These are phyloP conservation scores for Mycena metata DNA, from an alignment of 768 basidiomycete genomes.

Conservation along the genomic window DNA sequence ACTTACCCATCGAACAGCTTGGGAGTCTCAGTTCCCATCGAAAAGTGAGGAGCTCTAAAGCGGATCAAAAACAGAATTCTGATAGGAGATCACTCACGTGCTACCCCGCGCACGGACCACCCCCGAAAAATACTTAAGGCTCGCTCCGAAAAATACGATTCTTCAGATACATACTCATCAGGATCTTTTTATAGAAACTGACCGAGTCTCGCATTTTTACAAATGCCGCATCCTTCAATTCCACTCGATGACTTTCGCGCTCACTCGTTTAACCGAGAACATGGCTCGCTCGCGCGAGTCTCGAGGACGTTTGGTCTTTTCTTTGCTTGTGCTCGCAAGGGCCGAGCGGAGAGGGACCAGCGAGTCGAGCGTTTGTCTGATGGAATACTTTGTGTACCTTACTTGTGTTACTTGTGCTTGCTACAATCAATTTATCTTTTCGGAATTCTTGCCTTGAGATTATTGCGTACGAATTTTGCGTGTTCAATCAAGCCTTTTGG, in stretches of 20 bases:
- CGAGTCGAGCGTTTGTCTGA: conserved; percentile 67
- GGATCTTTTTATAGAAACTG: conserved; percentile 82
- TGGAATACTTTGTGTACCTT: conserved; percentile 48
- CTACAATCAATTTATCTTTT: too few relatives aligned
- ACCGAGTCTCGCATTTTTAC: conserved; percentile 81
- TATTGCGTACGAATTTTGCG: too few relatives aligned
- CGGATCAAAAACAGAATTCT: too few relatives aligned
- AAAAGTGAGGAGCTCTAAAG: too few relatives aligned
- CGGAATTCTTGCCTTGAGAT: too few relatives aligned
- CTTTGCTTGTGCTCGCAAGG: conserved; percentile 39
- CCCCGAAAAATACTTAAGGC: conserved; percentile 50
- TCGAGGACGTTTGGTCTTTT: conserved; percentile 55
- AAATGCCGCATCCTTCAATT: conserved; percentile 75
- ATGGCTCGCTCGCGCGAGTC: conserved; percentile 36
- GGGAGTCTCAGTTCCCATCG: too few relatives aligned
- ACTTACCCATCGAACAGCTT: too few relatives aligned
- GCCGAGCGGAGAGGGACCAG: conserved; percentile 49
- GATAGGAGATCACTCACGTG: conserved; percentile 24
- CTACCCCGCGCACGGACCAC: conserved; percentile 53
- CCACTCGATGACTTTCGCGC: conserved; percentile 69
- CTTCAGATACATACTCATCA: conserved; percentile 78
- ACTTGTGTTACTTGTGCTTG: too few relatives aligned
- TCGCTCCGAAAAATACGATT: conserved; percentile 35
- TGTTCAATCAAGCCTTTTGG: too few relatives aligned
- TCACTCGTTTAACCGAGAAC: conserved; percentile 74